Evolutionary conservation across 2,329 filamentous ascomycete species (phyloP).

Genomic region (Rhynchosporium graminicola): DNA sequence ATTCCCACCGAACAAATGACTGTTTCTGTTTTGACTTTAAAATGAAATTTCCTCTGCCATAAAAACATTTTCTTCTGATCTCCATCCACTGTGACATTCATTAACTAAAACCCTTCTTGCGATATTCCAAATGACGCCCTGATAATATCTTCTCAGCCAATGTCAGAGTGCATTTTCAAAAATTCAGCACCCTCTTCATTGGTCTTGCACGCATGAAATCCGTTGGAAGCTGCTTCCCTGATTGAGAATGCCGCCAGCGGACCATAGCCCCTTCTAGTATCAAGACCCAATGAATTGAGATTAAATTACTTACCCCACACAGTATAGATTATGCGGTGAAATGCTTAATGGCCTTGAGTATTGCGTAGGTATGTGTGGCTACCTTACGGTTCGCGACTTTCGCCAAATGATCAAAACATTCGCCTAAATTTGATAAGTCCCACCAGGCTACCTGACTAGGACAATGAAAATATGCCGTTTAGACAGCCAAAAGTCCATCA

Average conservation of each 20-base stretch:
- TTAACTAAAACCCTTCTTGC: background rate
- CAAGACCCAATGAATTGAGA: slow-evolving; percentile 5
- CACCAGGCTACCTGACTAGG: background rate
- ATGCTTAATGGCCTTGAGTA: background rate
- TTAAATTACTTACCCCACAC: slow-evolving; percentile 11
- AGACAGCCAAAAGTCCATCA: background rate
- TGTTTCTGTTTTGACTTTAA: too few relatives aligned
- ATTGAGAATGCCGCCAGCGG: background rate
- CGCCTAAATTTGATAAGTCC: slow-evolving; percentile 3
- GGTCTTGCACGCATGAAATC: background rate
- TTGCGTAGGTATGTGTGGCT: background rate
- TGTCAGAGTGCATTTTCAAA: background rate
- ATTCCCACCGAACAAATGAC: too few relatives aligned
- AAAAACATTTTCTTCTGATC: too few relatives aligned
- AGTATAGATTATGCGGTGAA: background rate
- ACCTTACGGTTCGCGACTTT: background rate
- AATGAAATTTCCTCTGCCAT: too few relatives aligned
- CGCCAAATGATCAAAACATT: slow-evolving; percentile 11
- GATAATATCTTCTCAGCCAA: too few relatives aligned
- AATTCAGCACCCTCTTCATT: background rate
- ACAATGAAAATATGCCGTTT: slow-evolving; percentile 9
- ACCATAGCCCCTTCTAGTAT: background rate
- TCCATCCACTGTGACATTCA: too few relatives aligned
- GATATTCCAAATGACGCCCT: too few relatives aligned
- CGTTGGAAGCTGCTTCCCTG: background rate